These are phyloP conservation scores for Grosmannia serpens DNA, from an alignment of 2,329 filamentous ascomycete genomes.

Conservation along the genomic window DNA sequence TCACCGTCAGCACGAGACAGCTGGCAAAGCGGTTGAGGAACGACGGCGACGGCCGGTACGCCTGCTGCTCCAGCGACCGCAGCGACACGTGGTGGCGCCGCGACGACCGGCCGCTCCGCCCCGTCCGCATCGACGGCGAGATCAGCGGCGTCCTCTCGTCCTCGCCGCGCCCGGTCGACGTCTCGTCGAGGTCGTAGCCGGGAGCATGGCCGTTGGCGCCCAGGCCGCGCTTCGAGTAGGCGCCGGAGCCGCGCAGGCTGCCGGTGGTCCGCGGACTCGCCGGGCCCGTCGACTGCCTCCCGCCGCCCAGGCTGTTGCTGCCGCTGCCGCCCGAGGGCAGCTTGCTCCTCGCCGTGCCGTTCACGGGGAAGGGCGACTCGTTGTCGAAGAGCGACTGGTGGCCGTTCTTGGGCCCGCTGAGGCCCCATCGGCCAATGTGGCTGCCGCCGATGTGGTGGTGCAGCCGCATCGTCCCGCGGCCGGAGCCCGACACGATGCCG, in stretches of 20 bases:
- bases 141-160: conserved; percentile 83
- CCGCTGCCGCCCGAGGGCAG: conserved; percentile 21
- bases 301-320: conserved; percentile 17
- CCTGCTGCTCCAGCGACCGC: conserved; percentile 63
- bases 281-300: conserved; percentile 54
- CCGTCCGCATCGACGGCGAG: conserved; percentile 40
- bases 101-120: conserved; percentile 40
- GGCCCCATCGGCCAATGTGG: conserved; percentile 59
- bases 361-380: conserved; percentile 60
- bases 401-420: conserved; percentile 51
- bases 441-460: conserved; percentile 49
- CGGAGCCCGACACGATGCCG: conserved; percentile 49
- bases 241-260: conserved; percentile 18
- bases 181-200: conserved; percentile 71
- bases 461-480: conserved; percentile 57
- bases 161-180: conserved; percentile 54
- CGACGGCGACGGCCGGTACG: conserved; percentile 42
- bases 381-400: conserved; percentile 65
- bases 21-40: conserved; percentile 68
- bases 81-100: conserved; percentile 44
- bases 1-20: conserved; percentile 71
- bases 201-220: conserved; percentile 33
- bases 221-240: conserved; percentile 7
- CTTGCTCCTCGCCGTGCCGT: conserved; percentile 18
- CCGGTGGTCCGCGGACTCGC: conserved; percentile 51